Base-by-base conservation (phyloP, 2,329 filamentous ascomycete genomes). In the Colletotrichum tamarilloi region DNA sequence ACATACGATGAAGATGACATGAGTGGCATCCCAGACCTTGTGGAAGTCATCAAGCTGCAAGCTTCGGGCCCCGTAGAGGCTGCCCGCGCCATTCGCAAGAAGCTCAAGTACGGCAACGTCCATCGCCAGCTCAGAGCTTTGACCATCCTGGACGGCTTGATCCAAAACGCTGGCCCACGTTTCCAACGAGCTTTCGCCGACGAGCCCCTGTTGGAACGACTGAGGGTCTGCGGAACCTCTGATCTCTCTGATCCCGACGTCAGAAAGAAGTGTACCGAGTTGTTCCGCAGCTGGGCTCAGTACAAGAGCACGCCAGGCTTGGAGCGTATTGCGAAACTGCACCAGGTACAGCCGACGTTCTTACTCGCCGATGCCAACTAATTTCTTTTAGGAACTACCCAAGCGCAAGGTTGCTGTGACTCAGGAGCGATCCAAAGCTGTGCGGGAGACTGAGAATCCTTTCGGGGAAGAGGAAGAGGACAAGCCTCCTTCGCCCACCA, bases 101-200 rank as follows among this genome's bases (percentile, higher is more conserved):
- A 98, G 87, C 90, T 99, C 88, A 99, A 99, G 86, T 98, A 99
- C 83, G 97, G 97, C 78, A 97, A 92, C 79, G 88, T 94, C n/a
- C 96, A 98, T 82, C 93, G 95, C 62, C 97, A 99, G 83, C 88
- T 98, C 42, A 91, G 97, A 73, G 94, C 97, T 46, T 89, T 99
- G 26, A 93, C 93, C 12, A 92, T 99, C 62, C 89, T 99, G 2
- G 97, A 99, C 81, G 95, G 94, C 55, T 88, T 99, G 52, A 97
- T 99, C 74, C 94, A 98, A 80, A 99, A 99, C 84, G 95, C 95
- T 2, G 96, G 96, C 1, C 88, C 93, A 14, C 91, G 93, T 14
- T 98, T 98, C 80, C 94, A 98, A 82, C 91, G 94, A 62, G 90
- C 90, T 19, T 98, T 98, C 81, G 94, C 92, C 11, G 96, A 99